Evolutionary conservation across 2,329 filamentous ascomycete species (phyloP).

Genomic region (Fusarium brevicatenulatum): DNA sequence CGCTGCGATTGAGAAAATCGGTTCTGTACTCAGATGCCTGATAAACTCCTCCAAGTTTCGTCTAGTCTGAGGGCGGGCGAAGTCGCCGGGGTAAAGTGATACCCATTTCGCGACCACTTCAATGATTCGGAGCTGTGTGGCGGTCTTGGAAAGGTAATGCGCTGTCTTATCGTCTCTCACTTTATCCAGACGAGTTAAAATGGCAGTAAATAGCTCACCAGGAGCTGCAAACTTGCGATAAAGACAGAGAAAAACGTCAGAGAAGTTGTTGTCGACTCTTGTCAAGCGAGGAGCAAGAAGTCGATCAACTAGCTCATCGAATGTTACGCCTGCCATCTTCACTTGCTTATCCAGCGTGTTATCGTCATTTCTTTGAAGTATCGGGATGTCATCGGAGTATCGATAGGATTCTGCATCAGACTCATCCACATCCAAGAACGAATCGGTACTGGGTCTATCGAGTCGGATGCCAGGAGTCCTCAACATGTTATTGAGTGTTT

Average conservation of each 20-base stretch:
- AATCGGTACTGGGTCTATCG: conserved; percentile 59
- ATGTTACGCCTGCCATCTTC: conserved; percentile 64
- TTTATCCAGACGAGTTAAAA: conserved; percentile 79
- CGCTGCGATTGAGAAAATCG: conserved; percentile 85
- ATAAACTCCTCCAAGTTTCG: conserved; percentile 81
- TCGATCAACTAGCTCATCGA: conserved; percentile 85
- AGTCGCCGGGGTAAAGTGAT: conserved; percentile 89
- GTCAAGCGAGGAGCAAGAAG: conserved; percentile 84
- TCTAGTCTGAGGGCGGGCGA: conserved; percentile 80
- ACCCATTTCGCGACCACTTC: conserved; percentile 91
- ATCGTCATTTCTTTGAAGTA: conserved; percentile 74
- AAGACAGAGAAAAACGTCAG: conserved; percentile 87
- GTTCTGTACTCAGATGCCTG: conserved; percentile 75
- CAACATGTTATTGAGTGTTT: conserved; percentile 60
- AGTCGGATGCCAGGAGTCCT: conserved; percentile 64
- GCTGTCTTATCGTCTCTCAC: conserved; percentile 73
- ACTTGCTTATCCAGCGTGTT: conserved; percentile 61
- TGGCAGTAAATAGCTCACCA: conserved; percentile 77
- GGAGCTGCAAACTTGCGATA: conserved; percentile 95
- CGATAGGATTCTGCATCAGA: conserved; percentile 73
- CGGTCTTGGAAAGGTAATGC: conserved; percentile 79
- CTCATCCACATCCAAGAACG: conserved; percentile 75
- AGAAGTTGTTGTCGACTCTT: conserved; percentile 89
- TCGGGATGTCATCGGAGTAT: conserved; percentile 74
- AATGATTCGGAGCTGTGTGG: conserved; percentile 84